Evolutionary conservation across 805 yeast genomes (phyloP).

Genomic region (Yamadazyma olivae): DNA sequence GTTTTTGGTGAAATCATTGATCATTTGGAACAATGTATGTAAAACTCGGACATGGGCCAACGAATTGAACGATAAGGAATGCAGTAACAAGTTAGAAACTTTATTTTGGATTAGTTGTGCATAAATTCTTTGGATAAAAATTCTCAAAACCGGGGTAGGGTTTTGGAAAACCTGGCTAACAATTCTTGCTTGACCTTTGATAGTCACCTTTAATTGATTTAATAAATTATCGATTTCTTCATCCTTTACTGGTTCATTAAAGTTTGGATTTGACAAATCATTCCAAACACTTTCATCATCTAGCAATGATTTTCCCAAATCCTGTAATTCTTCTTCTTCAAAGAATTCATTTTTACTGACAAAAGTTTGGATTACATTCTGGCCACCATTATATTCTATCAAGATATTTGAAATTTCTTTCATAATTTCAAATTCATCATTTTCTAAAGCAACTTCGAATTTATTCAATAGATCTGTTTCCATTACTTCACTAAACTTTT

Average conservation of each 20-base stretch:
- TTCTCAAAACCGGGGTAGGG: slow-evolving; percentile 63
- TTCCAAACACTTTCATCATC: slow-evolving; percentile 55
- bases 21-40: slow-evolving; percentile 59
- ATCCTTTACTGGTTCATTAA: slow-evolving; percentile 47
- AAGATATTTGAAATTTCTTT: slow-evolving; percentile 72
- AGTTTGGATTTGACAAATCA: slow-evolving; percentile 56
- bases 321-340: slow-evolving; percentile 40
- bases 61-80: slow-evolving; percentile 59
- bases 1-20: slow-evolving; percentile 60
- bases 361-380: slow-evolving; percentile 75
- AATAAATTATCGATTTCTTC: slow-evolving; percentile 50
- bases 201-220: slow-evolving; percentile 51
- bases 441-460: slow-evolving; percentile 72
- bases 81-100: slow-evolving; percentile 55
- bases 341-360: slow-evolving; percentile 76
- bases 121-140: slow-evolving; percentile 72
- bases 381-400: slow-evolving; percentile 80
- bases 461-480: slow-evolving; percentile 67
- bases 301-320: slow-evolving; percentile 15
- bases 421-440: slow-evolving; percentile 67
- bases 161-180: slow-evolving; percentile 71
- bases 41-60: slow-evolving; percentile 75
- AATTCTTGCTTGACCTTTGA: slow-evolving; percentile 69
- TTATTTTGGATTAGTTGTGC: slow-evolving; percentile 65
- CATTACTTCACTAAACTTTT: slow-evolving; percentile 71